A percentile compares a stretch with the other conserved stretches of the same genome.
These are phyloP conservation scores for Pyricularia sp. DNA, from an alignment of 2,329 filamentous ascomycete species.

Conservation along the genomic window DNA sequence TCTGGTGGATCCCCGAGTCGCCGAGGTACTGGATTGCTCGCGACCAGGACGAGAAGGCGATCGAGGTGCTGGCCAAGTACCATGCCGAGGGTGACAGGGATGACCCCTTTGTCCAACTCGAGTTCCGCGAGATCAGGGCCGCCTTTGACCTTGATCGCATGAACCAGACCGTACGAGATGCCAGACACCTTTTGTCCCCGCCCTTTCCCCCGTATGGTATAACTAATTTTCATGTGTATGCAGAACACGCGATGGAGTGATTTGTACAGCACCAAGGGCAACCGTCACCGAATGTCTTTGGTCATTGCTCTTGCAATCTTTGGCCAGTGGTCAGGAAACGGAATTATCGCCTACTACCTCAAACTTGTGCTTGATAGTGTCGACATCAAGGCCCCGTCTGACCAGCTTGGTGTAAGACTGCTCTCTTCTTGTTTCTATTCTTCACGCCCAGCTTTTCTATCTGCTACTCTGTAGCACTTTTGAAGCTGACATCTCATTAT, in stretches of 20 bases:
- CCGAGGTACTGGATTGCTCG: slow-evolving; percentile 11
- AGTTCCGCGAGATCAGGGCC: slow-evolving; percentile 41
- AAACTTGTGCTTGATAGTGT: slow-evolving; percentile 5
- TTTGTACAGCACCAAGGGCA: slow-evolving; percentile 35
- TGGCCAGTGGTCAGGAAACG: slow-evolving; percentile 36
- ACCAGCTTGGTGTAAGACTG: neutral
- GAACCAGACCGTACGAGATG: slow-evolving; percentile 26
- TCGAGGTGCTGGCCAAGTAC: slow-evolving; percentile 21
- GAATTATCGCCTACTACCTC: slow-evolving; percentile 25
- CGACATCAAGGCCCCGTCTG: slow-evolving; percentile 7
- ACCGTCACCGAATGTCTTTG: slow-evolving; percentile 38
- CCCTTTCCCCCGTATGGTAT: neutral
- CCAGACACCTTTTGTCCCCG: neutral
- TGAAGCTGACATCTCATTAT: neutral
- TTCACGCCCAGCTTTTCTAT: too few relatives aligned
- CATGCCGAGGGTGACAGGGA: slow-evolving; percentile 12
- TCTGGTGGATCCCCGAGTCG: slow-evolving; percentile 7
- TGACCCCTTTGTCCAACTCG: slow-evolving; percentile 42
- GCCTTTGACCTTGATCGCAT: slow-evolving; percentile 31
- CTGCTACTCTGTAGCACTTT: neutral
- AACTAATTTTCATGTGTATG: neutral
- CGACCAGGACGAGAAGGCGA: slow-evolving; percentile 14
- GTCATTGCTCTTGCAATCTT: slow-evolving; percentile 44
- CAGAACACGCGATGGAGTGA: slow-evolving; percentile 52
- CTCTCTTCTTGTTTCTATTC: too few relatives aligned